Evolutionary conservation across 352 stramenopile genomes (phyloP).

Genomic region (Globisporangium alternatum): DNA sequence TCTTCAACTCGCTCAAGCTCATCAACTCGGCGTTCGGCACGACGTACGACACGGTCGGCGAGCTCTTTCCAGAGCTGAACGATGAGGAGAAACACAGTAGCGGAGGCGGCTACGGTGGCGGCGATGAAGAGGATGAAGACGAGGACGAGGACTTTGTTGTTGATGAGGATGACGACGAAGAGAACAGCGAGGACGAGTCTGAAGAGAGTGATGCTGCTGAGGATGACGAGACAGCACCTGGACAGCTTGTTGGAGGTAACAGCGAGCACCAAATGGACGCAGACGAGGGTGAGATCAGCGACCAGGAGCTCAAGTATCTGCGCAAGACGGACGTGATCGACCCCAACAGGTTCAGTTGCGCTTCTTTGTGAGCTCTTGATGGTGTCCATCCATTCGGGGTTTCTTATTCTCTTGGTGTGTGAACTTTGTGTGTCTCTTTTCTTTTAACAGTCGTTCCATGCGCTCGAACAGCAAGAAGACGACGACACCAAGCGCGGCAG

Average conservation of each 20-base stretch:
- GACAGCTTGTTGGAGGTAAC: not conserved
- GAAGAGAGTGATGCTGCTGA: constrained; percentile 15
- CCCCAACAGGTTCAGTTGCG: constrained; percentile 31
- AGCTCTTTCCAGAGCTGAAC: constrained; percentile 43
- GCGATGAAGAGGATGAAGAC: constrained; percentile 26
- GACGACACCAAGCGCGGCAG: not conserved
- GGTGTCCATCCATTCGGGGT: not conserved
- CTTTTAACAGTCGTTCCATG: constrained; percentile 20
- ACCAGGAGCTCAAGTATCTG: constrained; percentile 45
- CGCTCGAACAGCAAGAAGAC: constrained; percentile 20
- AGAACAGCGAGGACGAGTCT: constrained; percentile 16
- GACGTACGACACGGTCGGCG: constrained; percentile 53
- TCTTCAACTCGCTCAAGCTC: constrained; percentile 77
- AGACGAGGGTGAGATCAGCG: constrained; percentile 18
- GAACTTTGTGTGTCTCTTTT: not conserved
- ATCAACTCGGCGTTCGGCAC: constrained; percentile 80
- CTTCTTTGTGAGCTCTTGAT: not conserved
- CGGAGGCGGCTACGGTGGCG: constrained; percentile 3
- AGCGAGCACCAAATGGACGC: constrained; percentile 17
- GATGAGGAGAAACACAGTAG: constrained; percentile 27
- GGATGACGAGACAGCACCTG: not conserved
- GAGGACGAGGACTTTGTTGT: constrained; percentile 54
- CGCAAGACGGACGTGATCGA: constrained; percentile 53
- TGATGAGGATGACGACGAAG: constrained; percentile 24
- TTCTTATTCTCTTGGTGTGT: not conserved